Evolutionary conservation across 2,329 filamentous ascomycete genomes (phyloP).

Genomic region (Sarocladium brachiariae): DNA sequence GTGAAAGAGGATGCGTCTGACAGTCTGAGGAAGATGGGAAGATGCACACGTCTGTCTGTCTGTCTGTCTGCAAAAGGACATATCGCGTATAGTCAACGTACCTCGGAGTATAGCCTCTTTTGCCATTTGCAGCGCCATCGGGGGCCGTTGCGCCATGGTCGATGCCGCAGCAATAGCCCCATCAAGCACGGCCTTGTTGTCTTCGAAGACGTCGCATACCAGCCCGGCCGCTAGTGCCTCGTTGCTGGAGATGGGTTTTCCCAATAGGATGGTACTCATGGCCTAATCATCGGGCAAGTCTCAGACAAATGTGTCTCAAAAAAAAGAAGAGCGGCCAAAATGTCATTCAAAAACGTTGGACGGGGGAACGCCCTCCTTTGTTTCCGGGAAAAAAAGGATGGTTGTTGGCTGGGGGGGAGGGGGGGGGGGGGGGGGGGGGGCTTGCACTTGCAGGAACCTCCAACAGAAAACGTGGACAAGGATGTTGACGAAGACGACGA

Average conservation of each 20-base stretch:
- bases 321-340: neutral
- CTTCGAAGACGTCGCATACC: constrained; percentile 21
- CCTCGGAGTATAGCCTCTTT: constrained; percentile 24
- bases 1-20: no score
- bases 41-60: neutral
- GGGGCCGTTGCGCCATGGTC: constrained; percentile 19
- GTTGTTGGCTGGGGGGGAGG: neutral
- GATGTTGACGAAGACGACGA: no score
- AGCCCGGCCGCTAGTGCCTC: constrained; percentile 22
- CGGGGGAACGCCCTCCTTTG: no score
- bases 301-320: neutral
- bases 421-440: neutral
- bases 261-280: constrained; percentile 23
- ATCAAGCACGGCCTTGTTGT: constrained; percentile 18
- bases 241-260: constrained; percentile 19
- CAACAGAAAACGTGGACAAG: no score
- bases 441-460: neutral
- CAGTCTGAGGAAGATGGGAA: no score
- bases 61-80: neutral
- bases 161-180: constrained; percentile 19
- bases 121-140: constrained; percentile 20
- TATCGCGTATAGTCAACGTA: constrained; percentile 12
- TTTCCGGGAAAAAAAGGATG: neutral
- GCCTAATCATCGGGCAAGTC: constrained; percentile 15
- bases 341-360: neutral